Evolutionary conservation across 2,329 filamentous ascomycete species (phyloP), one percentile per base, ranked within the genome.

Genomic region (Exophiala aquamarina): DNA sequence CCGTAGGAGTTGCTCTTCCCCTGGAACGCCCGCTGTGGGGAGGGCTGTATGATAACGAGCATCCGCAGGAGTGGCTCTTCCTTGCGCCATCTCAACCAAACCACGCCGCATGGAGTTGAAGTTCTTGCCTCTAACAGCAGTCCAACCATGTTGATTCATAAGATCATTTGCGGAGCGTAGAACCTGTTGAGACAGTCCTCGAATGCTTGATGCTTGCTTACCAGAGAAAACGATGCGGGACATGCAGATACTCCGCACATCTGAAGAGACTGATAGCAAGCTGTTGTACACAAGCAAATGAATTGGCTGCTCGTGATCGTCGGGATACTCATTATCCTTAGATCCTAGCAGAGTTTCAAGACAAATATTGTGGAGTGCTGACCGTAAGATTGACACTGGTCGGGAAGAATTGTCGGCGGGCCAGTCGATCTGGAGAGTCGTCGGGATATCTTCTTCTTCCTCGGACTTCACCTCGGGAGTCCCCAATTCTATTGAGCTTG

Each of bases 181-280:
- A 29, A 95, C 77, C 19, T 92, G 82, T 18, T 78, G 75, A 56
- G 88, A 89, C 19, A 98, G 70, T 1, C 93, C 93, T 1, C 91
- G 78, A 7, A 96, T 82, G 19, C 79, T 79, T 4, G 89, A 83
- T 38, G 86, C 86, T 26, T 26, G 23, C 2, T 89, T 89, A 23
- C 93, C 93, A 0, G 85, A 86, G 61, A 98, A 87, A 13, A 95
- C 74, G 36, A 97, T 87, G 31, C 92, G 86, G 1, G 90, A 84
- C 83, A 96, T 93, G 66, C 92, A 96, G 3, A 85, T 70, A 1
- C 87, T 84, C 18, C 93, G 83, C 3, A 91, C 83, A 66, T 98
- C 93, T 3, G 92, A 71, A 0, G 90, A 87, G 1, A 96, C 74
- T 6, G 81, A 76, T 1, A 94, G 74, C 1, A 98, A 77, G 29